Base-by-base conservation (phyloP, 768 basidiomycete genomes). In the Tephrocybe sp. region DNA sequence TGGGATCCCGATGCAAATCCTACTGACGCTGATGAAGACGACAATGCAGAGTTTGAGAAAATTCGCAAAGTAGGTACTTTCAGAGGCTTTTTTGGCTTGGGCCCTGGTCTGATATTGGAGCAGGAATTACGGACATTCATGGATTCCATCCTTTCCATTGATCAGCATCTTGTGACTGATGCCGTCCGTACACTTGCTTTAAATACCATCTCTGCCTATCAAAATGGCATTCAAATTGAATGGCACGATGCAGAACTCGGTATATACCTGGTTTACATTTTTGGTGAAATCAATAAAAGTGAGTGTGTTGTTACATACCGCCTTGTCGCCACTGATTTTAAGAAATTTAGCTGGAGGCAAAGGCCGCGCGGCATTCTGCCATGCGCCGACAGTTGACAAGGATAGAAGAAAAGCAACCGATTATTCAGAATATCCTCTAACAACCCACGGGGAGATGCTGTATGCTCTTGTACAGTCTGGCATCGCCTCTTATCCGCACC, bases 241-340 rank as follows among this genome's bases (percentile, higher is more conserved):
- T 98, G 97, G 97, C 84, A 92, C 58, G 87, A 95, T 55, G 92
- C 89, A 2, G 97, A 99, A 66, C 77, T 98, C 16, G 93, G 91
- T 0, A 73, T 96, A n/a, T 93, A 93, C 65, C 77, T 98, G 21
- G 84, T 98, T 9, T 98, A 85, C 62, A 89, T 96, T 27, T 98
- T 91, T 60, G 96, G 96, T 35, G 94, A 97, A 65, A 83, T 96
- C 57, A 85, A 83, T 66, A 96, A 92, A 75, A 82, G 95, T 93
- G 50, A 44, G 86, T 63, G 27, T 16, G 40, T 43, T 26, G 8
- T 41, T 32, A 32, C 24, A 32, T 22, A 38, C 7, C 21, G 16
- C 13, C 47, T 27, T 16, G 36, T 3, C 30, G 7, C 7, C 34
- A 27, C 31, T 42, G 46, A 66, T 6, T 59, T 45, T 22, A 37